Evolutionary conservation across 306 rosid species (phyloP).

Genomic region (Sicyos edulis): DNA sequence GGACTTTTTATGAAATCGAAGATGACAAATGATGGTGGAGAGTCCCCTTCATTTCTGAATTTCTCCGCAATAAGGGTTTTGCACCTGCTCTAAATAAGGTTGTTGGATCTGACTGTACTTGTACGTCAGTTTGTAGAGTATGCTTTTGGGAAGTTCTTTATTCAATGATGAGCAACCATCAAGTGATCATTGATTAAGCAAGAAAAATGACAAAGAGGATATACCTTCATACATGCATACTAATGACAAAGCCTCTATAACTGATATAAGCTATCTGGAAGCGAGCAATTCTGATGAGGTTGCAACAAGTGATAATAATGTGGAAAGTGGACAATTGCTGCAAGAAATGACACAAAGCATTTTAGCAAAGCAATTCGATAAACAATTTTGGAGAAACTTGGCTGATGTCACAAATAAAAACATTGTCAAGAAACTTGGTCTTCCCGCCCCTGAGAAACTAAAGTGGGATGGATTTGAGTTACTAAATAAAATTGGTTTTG

Average conservation of each 20-base stretch:
- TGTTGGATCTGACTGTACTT: constrained; percentile 77
- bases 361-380: constrained; percentile 43
- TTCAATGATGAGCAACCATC: constrained; percentile 51
- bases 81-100: constrained; percentile 58
- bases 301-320: constrained; percentile 25
- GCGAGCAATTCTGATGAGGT: constrained; percentile 33
- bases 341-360: constrained; percentile 29
- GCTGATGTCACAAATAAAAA: constrained; percentile 58
- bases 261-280: constrained; percentile 22
- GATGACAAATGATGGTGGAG: constrained; percentile 72
- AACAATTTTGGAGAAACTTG: constrained; percentile 70
- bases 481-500: constrained; percentile 63
- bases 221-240: constrained; percentile 27
- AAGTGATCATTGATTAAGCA: constrained; percentile 36
- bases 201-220: constrained; percentile 26
- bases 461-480: constrained; percentile 90
- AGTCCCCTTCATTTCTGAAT: constrained; percentile 72
- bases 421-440: constrained; percentile 69
- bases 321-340: constrained; percentile 35
- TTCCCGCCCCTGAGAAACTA: constrained; percentile 58
- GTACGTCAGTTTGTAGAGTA: constrained; percentile 83
- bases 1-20: constrained; percentile 68
- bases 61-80: constrained; percentile 58
- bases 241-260: constrained; percentile 30
- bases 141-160: constrained; percentile 81